These are phyloP conservation scores for Ceratobasidium sp. DNA, from an alignment of 1,284 basidiomycete genomes.

Conservation along the genomic window DNA sequence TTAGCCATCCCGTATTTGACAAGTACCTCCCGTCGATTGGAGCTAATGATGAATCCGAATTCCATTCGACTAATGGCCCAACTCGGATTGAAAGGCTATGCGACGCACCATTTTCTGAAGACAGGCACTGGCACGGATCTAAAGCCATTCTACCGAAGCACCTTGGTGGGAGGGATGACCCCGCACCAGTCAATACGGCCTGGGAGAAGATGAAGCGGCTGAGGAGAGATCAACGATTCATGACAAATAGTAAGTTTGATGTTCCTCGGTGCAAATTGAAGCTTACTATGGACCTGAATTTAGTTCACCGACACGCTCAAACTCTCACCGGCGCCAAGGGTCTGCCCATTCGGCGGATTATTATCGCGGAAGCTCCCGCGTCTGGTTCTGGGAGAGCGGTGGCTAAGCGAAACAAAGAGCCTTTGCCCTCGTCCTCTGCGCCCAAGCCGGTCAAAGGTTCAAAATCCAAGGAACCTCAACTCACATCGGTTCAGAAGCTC, in stretches of 20 bases:
- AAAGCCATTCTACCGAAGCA: slow-evolving; percentile 61
- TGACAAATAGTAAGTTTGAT: slow-evolving; percentile 49
- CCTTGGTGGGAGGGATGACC: slow-evolving; percentile 56
- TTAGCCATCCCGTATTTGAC: slow-evolving; percentile 60
- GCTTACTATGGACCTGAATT: not conserved
- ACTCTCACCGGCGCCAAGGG: slow-evolving; percentile 69
- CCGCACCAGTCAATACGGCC: slow-evolving; percentile 44
- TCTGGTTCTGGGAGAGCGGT: slow-evolving; percentile 47
- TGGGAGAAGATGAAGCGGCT: slow-evolving; percentile 53
- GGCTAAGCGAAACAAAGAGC: slow-evolving; percentile 51
- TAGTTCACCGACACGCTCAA: slow-evolving; percentile 62
- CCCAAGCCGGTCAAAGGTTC: not conserved
- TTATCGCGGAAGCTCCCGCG: slow-evolving; percentile 53
- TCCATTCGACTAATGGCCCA: slow-evolving; percentile 37
- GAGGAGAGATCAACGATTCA: slow-evolving; percentile 60
- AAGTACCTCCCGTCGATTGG: slow-evolving; percentile 53
- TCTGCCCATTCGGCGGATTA: slow-evolving; percentile 57
- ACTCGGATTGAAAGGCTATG: slow-evolving; percentile 19
- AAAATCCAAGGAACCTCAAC: slow-evolving; percentile 23
- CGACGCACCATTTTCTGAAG: slow-evolving; percentile 55
- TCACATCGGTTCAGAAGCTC: slow-evolving; percentile 50
- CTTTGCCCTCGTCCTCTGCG: slow-evolving; percentile 14
- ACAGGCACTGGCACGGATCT: slow-evolving; percentile 64
- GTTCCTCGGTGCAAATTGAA: slow-evolving; percentile 43
- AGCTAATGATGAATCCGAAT: slow-evolving; percentile 49